These are phyloP conservation scores for Glarea lozoyensis DNA, from an alignment of 495 filamentous ascomycete species.

Conservation along the genomic window DNA sequence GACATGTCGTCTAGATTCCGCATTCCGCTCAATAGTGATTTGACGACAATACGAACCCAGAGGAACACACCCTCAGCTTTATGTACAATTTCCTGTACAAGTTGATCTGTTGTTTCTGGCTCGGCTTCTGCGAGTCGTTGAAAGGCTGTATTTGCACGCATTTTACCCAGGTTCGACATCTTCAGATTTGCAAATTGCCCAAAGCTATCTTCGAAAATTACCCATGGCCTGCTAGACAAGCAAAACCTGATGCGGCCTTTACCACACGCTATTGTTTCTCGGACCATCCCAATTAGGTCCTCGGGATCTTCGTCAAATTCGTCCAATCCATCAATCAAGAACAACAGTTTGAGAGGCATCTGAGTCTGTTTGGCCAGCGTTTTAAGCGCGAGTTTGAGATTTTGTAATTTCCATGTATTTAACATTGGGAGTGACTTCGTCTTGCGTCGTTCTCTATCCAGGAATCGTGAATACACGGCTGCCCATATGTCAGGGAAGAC, in stretches of 20 bases:
- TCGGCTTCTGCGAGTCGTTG: conserved; percentile 1
- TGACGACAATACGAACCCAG: conserved; percentile 8
- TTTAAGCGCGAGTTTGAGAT: not conserved
- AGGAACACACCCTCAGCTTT: conserved; percentile 12
- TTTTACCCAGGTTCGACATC: conserved; percentile 16
- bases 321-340: conserved; percentile 42
- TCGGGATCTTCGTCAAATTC: conserved; percentile 26
- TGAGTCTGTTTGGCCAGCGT: conserved; percentile 11
- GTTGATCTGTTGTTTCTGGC: not conserved
- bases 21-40: conserved; percentile 2
- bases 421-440: too few relatives aligned
- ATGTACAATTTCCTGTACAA: conserved; percentile 2
- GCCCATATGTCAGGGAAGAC: too few relatives aligned
- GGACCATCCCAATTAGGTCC: conserved; percentile 12
- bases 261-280: not conserved
- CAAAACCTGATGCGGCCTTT: conserved; percentile 33
- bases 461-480: too few relatives aligned
- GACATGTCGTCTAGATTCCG: conserved; percentile 1
- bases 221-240: conserved; percentile 40
- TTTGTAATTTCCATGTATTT: not conserved
- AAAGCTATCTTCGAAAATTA: conserved; percentile 30
- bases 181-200: conserved; percentile 2
- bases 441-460: too few relatives aligned
- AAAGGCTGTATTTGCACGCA: conserved; percentile 4
- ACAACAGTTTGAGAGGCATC: conserved; percentile 24